These are phyloP conservation scores for Collybia sordida DNA, from an alignment of 768 basidiomycete species.

Conservation along the genomic window DNA sequence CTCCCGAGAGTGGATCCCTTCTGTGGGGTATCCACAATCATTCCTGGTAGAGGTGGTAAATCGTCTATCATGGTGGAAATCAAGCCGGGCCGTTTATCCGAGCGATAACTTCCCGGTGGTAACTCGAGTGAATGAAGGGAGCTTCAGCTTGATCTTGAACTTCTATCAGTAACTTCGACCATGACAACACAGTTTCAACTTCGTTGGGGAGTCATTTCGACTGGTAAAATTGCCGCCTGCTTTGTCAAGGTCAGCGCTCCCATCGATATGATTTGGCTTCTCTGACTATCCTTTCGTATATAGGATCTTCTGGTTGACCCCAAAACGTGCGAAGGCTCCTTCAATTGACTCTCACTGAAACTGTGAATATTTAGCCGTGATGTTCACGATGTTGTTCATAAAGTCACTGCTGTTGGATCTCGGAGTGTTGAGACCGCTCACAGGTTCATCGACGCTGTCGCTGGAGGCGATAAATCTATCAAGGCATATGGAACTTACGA, in stretches of 20 bases:
- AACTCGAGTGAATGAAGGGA: no score
- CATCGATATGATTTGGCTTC: background rate
- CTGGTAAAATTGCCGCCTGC: constrained; percentile 64
- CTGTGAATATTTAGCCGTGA: constrained; percentile 48
- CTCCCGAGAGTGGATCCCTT: constrained; percentile 34
- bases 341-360: background rate
- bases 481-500: constrained; percentile 75
- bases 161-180: background rate
- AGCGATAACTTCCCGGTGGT: no score
- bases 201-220: constrained; percentile 88
- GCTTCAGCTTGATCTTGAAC: no score
- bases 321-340: constrained; percentile 42
- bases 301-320: constrained; percentile 81
- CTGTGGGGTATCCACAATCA: constrained; percentile 29
- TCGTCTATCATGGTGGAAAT: constrained; percentile 5
- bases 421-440: constrained; percentile 67
- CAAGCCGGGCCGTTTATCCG: no score
- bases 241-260: constrained; percentile 59
- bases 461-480: constrained; percentile 49
- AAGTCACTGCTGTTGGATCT: constrained; percentile 75
- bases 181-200: constrained; percentile 43
- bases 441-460: constrained; percentile 59
- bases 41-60: constrained; percentile 33
- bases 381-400: constrained; percentile 65
- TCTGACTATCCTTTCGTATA: constrained; percentile 1